Conservation (phyloP, 768 basidiomycete genomes). For the Plicaturopsis crispa region DNA sequence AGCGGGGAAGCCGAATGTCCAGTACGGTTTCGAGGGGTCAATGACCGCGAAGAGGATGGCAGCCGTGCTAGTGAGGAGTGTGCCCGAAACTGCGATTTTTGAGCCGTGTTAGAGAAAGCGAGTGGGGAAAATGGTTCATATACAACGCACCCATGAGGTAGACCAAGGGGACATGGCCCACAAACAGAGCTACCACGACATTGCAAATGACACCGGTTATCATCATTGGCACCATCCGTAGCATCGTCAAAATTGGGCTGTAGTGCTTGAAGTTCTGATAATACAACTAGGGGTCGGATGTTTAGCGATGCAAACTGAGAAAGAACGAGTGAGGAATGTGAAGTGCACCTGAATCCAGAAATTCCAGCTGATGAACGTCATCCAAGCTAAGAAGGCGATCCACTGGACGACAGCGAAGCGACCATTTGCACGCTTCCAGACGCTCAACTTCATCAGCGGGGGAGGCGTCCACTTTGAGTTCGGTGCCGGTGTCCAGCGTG, state of each 20-base stretch:
- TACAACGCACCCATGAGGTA: constrained; percentile 48
- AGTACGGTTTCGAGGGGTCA: constrained; percentile 47
- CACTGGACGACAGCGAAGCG: constrained; percentile 52
- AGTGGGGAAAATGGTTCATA: no score
- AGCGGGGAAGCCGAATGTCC: constrained; percentile 73
- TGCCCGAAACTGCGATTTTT: constrained; percentile 31
- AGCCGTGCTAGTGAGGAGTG: constrained; percentile 47
- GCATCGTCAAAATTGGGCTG: constrained; percentile 50
- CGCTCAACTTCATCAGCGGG: constrained; percentile 54
- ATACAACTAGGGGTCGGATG: constrained; percentile 40
- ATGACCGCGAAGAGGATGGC: constrained; percentile 66
- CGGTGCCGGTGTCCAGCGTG: neutral
- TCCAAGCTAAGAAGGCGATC: constrained; percentile 62
- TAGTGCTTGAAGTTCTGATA: constrained; percentile 60
- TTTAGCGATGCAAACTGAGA: neutral
- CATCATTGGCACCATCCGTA: constrained; percentile 67
- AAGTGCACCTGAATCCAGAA: constrained; percentile 25
- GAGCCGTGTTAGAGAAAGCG: constrained; percentile 1
- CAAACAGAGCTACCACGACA: constrained; percentile 51
- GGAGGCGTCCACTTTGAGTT: constrained; percentile 27
- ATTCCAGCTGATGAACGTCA: constrained; percentile 44
- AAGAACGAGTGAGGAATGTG: neutral
- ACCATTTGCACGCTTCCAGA: constrained; percentile 60
- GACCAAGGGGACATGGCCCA: constrained; percentile 46
- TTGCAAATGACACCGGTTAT: constrained; percentile 60